Evolutionary conservation across 805 yeast species (phyloP), one percentile per base, ranked within the genome.

Genomic region (Nakazawaea holstii): DNA sequence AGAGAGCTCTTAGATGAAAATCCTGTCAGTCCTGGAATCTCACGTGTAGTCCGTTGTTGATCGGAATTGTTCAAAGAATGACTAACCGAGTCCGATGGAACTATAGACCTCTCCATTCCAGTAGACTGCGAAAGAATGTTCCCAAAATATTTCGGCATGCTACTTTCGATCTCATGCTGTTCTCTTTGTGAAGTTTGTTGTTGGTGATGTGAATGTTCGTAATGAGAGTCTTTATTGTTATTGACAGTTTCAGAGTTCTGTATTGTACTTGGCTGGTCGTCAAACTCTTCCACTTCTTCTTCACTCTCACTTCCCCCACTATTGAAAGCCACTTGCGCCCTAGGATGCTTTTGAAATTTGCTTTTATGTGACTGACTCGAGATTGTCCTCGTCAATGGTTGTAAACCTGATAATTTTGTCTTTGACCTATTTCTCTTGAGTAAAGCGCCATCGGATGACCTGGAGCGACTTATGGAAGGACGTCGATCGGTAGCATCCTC

Each of bases 121-220:
- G 79, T 75, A 0, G 81, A 75, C 53, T 77, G 81, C 2, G 82
- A 76, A 4, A 76, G 60, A 7, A 71, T 69, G 69, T 48, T 48
- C 8, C 47, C 47, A 28, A 48, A 48, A 30, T 42, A 48, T 27
- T 48, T 48, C 27, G 50, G 50, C 41, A 48, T 48, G 29, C 50
- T 48, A 13, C 35, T 33, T 6, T 41, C 40, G 6, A 43, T 37
- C 8, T 37, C 31, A 8, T 31, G 29, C n/a, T 41, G 35, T 24
- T 17, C 14, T 8, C 26, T n/a, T 39, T 11, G 26, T 7, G 28
- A 9, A n/a, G 3, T 29, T 13, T 27, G 41, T 36, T 17, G 30
- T 13, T 6, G 37, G 4, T 15, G 35, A 9, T 9, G 17, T 35
- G 29, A 39, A 35, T 6, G 9, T 35, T 9, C 20, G 10, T 8